A percentile compares a stretch with the other conserved stretches of the same genome.
Evolutionary conservation across 148 eudicot species (phyloP).

Genomic region (Amaranthus hypochondriacus): DNA sequence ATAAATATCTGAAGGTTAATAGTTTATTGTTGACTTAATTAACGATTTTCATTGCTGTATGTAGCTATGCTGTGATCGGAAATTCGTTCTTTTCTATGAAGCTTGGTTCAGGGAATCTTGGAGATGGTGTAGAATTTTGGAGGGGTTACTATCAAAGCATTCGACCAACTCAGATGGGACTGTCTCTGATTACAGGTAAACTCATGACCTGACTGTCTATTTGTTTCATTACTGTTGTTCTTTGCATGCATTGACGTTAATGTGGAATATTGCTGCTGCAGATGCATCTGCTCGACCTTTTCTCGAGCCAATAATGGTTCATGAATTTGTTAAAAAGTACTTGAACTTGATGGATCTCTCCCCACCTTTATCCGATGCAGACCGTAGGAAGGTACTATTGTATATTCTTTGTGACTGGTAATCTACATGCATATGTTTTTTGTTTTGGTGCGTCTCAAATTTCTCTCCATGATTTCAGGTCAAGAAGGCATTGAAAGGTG

Average conservation of each 20-base stretch:
- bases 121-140: constrained; percentile 65
- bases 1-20: neutral
- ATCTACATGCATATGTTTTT: neutral
- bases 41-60: neutral
- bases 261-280: constrained; percentile 23
- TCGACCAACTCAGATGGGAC: constrained; percentile 89
- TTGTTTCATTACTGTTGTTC: neutral
- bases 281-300: constrained; percentile 81
- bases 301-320: constrained; percentile 41
- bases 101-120: constrained; percentile 37
- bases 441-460: neutral
- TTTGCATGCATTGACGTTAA: neutral
- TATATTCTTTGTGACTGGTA: neutral
- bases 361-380: constrained; percentile 47
- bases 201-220: neutral
- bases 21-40: neutral
- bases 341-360: constrained; percentile 31
- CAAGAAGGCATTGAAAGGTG: constrained; percentile 52
- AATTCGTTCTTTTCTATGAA: constrained; percentile 53
- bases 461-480: constrained; percentile 29
- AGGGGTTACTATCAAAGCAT: constrained; percentile 80
- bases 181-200: constrained; percentile 69
- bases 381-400: constrained; percentile 50
- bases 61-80: constrained; percentile 58
- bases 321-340: constrained; percentile 38